Evolutionary conservation across 441 rosid genomes (phyloP), one percentile per base, ranked within the genome.

Genomic region (Bruguiera hainesii): DNA sequence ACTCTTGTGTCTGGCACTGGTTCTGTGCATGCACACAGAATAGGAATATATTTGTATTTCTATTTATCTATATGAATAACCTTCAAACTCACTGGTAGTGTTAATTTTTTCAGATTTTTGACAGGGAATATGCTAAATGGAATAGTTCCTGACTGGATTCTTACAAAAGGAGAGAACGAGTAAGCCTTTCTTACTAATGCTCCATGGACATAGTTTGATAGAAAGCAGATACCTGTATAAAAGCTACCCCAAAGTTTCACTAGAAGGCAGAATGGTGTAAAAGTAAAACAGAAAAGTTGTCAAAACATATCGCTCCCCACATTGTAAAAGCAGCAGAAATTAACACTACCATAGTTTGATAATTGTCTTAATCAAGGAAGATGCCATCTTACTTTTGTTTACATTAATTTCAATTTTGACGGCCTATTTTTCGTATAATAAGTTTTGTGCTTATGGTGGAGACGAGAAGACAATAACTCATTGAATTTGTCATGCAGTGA

Each of bases 61-160:
- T 16, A 1, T 33, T 42, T 13, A 42, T 13, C 16, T 13, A 5
- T 11, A 28, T 30, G 53, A 46, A 7, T 30, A 30, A 15, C 7
- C 15, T 5, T 15, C 8, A 30, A 18, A 30, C 9, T 60, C 51
- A 8, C 10, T 68, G 33, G 26, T 56, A 6, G 48, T 73, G 6
- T 31, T 7, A 0, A 39, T 19, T 75, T 56, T 35, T 71, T 48
- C 49, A 87, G 96, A 66, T 87, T 80, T 65, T 73, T 87, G 19
- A 89, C 88, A 30, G 77, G 85, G 66, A 89, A 89, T 76, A 63
- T 68, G 75, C 79, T 89, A 39, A 77, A 19, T 25, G 87, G 90
- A 52, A 3, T n/a, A 30, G 73, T 85, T 9, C 90, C 96, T 60
- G 4, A 0, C 13, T 87, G 87, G 85, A 79, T 85, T 59, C 11